Percentiles rank a stretch among this genome's conserved stretches.
These are phyloP conservation scores for Fusarium marasasianum DNA, from an alignment of 2,329 filamentous ascomycete genomes.

Conservation along the genomic window DNA sequence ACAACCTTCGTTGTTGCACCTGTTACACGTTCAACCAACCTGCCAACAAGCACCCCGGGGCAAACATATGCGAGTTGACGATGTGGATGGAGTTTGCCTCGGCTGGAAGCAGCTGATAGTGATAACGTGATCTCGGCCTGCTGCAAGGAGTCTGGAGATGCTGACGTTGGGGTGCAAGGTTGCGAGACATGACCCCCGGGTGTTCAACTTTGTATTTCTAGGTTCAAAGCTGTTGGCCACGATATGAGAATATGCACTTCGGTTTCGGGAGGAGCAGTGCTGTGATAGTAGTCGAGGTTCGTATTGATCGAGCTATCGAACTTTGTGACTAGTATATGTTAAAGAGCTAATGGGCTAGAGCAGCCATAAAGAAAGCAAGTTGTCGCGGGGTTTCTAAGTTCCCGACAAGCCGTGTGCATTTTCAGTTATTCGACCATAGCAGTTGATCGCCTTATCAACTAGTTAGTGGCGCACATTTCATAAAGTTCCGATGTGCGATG, in stretches of 20 bases:
- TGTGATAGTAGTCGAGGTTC: background rate
- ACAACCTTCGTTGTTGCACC: constrained; percentile 1
- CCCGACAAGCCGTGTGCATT: background rate
- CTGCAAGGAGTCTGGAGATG: constrained; percentile 30
- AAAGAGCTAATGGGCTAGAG: background rate
- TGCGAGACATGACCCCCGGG: constrained; percentile 8
- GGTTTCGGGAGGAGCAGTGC: background rate
- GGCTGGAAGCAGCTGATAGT: constrained; percentile 9
- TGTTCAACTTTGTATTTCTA: background rate
- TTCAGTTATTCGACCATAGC: background rate
- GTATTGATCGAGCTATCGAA: constrained; percentile 1
- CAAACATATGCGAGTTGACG: constrained; percentile 17
- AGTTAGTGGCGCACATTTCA: background rate
- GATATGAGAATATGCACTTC: background rate
- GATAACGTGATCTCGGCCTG: constrained; percentile 39
- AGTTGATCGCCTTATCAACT: background rate
- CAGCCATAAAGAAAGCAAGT: background rate
- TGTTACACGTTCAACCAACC: constrained; percentile 12
- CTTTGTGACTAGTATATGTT: background rate
- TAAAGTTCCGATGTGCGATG: background rate
- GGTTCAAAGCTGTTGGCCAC: background rate
- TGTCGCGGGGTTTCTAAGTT: too few relatives aligned
- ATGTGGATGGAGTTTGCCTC: constrained; percentile 1
- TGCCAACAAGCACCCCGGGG: constrained; percentile 11
- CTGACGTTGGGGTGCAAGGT: constrained; percentile 9